Percentiles rank a stretch among this genome's conserved stretches.
Conservation (phyloP, 2,329 filamentous ascomycete genomes). For the Aspergillus sp. region DNA sequence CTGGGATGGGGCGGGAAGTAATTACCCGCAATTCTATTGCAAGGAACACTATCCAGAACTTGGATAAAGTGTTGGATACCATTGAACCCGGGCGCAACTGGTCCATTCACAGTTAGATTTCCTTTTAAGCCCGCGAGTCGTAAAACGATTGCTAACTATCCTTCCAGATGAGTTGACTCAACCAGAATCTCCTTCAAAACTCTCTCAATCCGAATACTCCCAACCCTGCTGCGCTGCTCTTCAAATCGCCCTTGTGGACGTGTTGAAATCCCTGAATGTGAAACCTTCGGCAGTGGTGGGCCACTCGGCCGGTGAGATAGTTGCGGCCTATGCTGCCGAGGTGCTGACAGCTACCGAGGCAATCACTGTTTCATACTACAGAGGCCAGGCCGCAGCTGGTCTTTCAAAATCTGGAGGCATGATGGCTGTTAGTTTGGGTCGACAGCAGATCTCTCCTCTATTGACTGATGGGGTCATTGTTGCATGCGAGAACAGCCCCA, state of each 20-base stretch:
- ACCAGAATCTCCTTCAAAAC: background rate
- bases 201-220: background rate
- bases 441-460: background rate
- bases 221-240: slow-evolving; percentile 22
- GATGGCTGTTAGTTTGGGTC: background rate
- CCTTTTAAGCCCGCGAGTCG: background rate
- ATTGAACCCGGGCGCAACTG: background rate
- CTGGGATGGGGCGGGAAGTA: slow-evolving; percentile 24
- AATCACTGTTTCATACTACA: background rate
- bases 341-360: background rate
- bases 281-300: slow-evolving; percentile 3
- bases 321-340: slow-evolving; percentile 5
- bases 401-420: background rate
- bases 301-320: slow-evolving; percentile 11
- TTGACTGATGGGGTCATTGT: background rate
- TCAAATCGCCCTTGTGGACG: slow-evolving; percentile 28
- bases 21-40: background rate
- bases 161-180: background rate
- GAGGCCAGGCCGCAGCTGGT: background rate
- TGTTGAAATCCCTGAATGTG: slow-evolving; percentile 20
- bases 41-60: background rate
- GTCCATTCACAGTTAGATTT: background rate
- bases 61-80: background rate
- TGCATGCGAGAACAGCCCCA: slow-evolving; percentile 4
- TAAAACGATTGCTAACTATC: background rate